Conservation (phyloP, 106 monocot genomes). For the Vanilla planifolia region DNA sequence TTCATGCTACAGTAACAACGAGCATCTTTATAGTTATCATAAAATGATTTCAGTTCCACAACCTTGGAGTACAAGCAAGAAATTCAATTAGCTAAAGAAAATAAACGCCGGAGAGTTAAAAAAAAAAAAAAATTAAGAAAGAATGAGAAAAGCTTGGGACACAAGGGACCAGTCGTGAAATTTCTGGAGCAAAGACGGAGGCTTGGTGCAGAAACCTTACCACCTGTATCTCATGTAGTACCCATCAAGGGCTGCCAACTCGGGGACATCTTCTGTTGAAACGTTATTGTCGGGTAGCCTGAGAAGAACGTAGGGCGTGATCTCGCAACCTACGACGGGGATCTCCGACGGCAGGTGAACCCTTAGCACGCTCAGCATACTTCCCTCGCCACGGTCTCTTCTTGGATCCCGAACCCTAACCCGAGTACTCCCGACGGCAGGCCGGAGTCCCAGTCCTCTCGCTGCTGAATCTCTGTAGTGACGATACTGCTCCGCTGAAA, state of each 20-base stretch:
- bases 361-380: constrained; percentile 59
- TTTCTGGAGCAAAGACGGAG: background rate
- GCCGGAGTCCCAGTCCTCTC: background rate
- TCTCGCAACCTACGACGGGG: constrained; percentile 70
- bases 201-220: constrained; percentile 16
- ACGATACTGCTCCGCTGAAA: constrained; percentile 11
- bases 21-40: too few relatives aligned
- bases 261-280: constrained; percentile 41
- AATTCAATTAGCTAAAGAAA: too few relatives aligned
- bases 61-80: too few relatives aligned
- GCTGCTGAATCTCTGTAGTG: background rate
- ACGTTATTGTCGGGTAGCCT: constrained; percentile 28
- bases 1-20: too few relatives aligned
- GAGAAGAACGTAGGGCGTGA: constrained; percentile 59
- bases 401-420: constrained; percentile 20
- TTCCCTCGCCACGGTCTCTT: constrained; percentile 11
- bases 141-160: too few relatives aligned
- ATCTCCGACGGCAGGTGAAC: constrained; percentile 69
- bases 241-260: constrained; percentile 35
- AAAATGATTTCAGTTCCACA: too few relatives aligned
- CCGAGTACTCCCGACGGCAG: constrained; percentile 1
- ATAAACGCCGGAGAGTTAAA: background rate
- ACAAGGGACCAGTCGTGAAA: background rate
- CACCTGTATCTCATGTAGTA: constrained; percentile 54
- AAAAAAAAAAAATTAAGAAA: background rate